Conservation (phyloP, 225 moss, liverwort and hornwort species). For the Physcomitrium patens region DNA sequence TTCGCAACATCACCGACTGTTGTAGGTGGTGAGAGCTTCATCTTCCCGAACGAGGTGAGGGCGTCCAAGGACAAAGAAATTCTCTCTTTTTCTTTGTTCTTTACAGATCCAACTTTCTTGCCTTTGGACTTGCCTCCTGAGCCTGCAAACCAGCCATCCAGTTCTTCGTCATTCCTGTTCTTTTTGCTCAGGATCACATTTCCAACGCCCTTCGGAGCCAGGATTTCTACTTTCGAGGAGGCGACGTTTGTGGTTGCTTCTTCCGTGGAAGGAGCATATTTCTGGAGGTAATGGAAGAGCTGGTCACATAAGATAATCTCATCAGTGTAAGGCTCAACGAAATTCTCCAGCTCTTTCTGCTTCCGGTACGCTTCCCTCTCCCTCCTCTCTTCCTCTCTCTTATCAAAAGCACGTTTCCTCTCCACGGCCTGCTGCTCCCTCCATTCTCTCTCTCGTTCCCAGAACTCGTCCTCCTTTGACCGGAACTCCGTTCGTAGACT, state of each 20-base stretch:
- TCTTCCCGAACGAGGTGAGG: slow-evolving; percentile 71
- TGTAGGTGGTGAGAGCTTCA: slow-evolving; percentile 86
- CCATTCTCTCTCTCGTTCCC: slow-evolving; percentile 79
- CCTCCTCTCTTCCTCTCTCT: slow-evolving; percentile 83
- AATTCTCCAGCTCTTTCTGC: slow-evolving; percentile 87
- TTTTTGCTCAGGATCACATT: slow-evolving; percentile 79
- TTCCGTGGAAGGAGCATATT: slow-evolving; percentile 64
- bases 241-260: slow-evolving; percentile 37
- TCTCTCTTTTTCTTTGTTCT: slow-evolving; percentile 81
- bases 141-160: slow-evolving; percentile 81
- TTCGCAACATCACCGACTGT: slow-evolving; percentile 76
- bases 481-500: slow-evolving; percentile 66
- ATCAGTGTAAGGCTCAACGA: slow-evolving; percentile 89
- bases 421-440: slow-evolving; percentile 79
- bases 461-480: slow-evolving; percentile 74
- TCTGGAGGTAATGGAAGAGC: slow-evolving; percentile 82
- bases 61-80: slow-evolving; percentile 80
- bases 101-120: slow-evolving; percentile 66
- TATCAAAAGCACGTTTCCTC: slow-evolving; percentile 73
- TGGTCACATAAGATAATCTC: slow-evolving; percentile 92
- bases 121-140: slow-evolving; percentile 70
- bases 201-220: slow-evolving; percentile 86
- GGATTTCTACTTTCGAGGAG: slow-evolving; percentile 70
- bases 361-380: slow-evolving; percentile 84
- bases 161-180: slow-evolving; percentile 75